Conservation (phyloP, 169 alveolate genomes). For the Cytauxzoon felis region DNA sequence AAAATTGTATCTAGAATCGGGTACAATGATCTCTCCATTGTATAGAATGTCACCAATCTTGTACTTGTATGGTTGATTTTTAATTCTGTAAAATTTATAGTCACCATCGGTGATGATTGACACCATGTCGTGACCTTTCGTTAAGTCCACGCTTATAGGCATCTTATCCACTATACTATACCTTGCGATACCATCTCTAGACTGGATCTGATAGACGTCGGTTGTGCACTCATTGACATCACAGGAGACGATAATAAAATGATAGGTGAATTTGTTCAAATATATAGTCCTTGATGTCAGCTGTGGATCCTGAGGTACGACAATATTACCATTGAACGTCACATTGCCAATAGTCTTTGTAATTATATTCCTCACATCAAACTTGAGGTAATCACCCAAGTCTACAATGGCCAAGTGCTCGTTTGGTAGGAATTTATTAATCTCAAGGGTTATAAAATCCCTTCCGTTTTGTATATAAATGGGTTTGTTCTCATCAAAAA, state of each 20-base stretch:
- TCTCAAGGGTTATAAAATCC: not conserved
- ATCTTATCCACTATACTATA: slow-evolving; percentile 6
- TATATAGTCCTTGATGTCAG: slow-evolving; percentile 2
- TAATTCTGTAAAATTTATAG: too few relatives aligned
- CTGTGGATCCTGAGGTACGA: not conserved
- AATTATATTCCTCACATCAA: slow-evolving; percentile 19
- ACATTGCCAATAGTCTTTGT: slow-evolving; percentile 24
- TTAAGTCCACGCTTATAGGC: not conserved
- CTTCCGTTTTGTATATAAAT: not conserved
- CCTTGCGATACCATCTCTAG: not conserved
- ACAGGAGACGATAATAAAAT: slow-evolving; percentile 1
- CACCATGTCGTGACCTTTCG: not conserved
- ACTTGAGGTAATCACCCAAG: slow-evolving; percentile 14
- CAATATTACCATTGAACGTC: not conserved
- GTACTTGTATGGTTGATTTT: slow-evolving; percentile 10
- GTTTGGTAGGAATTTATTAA: not conserved
- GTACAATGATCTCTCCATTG: slow-evolving; percentile 2
- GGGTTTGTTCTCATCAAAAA: not conserved
- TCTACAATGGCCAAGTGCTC: slow-evolving; percentile 15
- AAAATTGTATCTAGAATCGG: not conserved
- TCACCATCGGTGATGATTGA: not conserved
- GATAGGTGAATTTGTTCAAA: slow-evolving; percentile 1
- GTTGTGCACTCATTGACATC: slow-evolving; percentile 7
- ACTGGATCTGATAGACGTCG: not conserved
- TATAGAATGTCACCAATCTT: slow-evolving; percentile 32